Evolutionary conservation across 495 filamentous ascomycete species (phyloP), one percentile per base, ranked within the genome.

Genomic region (Neurospora sp.): DNA sequence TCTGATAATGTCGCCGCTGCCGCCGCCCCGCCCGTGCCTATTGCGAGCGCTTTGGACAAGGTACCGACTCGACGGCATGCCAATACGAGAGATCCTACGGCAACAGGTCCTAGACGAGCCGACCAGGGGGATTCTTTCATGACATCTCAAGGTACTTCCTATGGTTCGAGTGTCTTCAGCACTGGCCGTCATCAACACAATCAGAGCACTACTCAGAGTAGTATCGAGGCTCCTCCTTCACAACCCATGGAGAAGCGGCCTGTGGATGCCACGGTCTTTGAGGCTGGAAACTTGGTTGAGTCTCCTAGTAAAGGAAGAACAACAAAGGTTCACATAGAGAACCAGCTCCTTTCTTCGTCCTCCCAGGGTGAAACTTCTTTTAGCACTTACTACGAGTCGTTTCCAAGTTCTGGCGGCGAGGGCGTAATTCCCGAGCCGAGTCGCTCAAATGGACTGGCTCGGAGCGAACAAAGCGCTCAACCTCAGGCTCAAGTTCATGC

Each of bases 151-250:
- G 73, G 39, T 35, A 72, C 71, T 11, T 79, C 78, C 0, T 44
- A 76, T 49, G 70, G 49, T 18, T 78, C 82, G n/a, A 75, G 73
- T 8, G 70, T 80, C 38, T 84, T 84, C 54, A 78, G 23, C 49
- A 66, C 12, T 37, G 76, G 41, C 10, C 49, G 73, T n/a, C 41
- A n/a, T n/a, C n/a, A n/a, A n/a, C n/a, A 49, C 11, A 72, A 74
- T 70, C 78, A 74, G 6, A 37, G 37, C 69, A 74, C 4, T n/a
- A 80, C 76, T 0, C 81, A 83, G 70, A 81, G 76, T 10, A 82
- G 80, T 5, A n/a, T 75, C 8, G 66, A 75, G 7, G 75, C 75
- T 8, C 54, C 54, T 35, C 27, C 54, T 66, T 66, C 54, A 4
- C 54, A 37, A 18, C 14, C 1, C 6, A 66, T 14, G 14, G 14